Evolutionary conservation across 1,284 basidiomycete species (phyloP), one percentile per base, ranked within the genome.

Genomic region (Exobasidium cylindrosporum): DNA sequence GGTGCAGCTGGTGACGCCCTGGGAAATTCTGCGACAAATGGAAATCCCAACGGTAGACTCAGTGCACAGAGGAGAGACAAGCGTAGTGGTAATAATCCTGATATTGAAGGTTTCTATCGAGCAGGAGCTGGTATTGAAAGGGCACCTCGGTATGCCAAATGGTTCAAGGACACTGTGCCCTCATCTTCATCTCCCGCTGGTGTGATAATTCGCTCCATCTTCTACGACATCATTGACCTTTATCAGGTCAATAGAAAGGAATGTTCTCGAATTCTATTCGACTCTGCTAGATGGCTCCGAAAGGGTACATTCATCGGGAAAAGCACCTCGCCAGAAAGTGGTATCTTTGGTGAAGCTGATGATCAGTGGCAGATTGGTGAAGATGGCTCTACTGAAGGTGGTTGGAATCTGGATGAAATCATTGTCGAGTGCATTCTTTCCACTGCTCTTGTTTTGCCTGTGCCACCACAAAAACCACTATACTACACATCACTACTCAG

Each of bases 201-300:
- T 1, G 94, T 94, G 78, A 85, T 89, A 29, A 84, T 96, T 17
- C 89, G 89, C 26, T 85, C 88, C 7, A 84, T 88, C 28, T 80
- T 97, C 7, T 82, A 87, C n/a, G 94, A 97, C 77, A 86, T 90
- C 52, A 82, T 97, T 58, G 87, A 92, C 69, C 89, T 97, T 30
- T 98, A 91, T 78, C 95, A 98, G 80, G 87, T 96, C 53, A 98
- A 99, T 80, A 87, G 95, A 58, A 97, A 96, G 80, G 95, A 98
- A 74, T 91, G 89, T 70, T 92, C 95, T 1, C 85, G 89, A 11
- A 82, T 97, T 11, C 84, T 98, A 1, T 84, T 97, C 44, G 89
- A 93, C 70, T 87, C 92, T 55, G 90, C 92, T 0, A 89, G 89
- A 72, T 96, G 92, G 90, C 85, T 89, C 56, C 80, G 88, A 0